Percentiles rank a stretch among this genome's conserved stretches.
Evolutionary conservation across 495 filamentous ascomycete species (phyloP).

Genomic region (Alectoria sarmentosa): DNA sequence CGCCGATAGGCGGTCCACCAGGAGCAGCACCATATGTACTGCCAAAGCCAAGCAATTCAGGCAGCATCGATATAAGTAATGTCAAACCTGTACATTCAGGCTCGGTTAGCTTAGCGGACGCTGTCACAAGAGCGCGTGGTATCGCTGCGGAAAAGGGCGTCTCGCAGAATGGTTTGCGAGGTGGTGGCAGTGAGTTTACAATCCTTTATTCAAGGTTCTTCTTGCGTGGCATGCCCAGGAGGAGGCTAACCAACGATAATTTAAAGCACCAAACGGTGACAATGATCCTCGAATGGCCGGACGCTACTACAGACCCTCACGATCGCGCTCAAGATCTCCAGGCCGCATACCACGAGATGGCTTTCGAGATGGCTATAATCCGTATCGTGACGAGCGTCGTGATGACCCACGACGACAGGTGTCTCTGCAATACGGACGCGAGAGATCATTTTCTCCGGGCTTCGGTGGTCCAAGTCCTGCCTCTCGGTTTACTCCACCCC

Average conservation of each 20-base stretch:
- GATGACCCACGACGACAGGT: conserved; percentile 46
- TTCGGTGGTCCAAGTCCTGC: conserved; percentile 39
- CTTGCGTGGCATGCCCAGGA: background rate
- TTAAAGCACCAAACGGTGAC: conserved; percentile 28
- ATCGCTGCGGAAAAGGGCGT: conserved; percentile 66
- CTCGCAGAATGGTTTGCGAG: conserved; percentile 31
- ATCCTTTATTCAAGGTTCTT: background rate
- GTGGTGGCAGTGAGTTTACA: conserved; percentile 30
- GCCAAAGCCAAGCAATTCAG: conserved; percentile 61
- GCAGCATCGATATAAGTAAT: conserved; percentile 63
- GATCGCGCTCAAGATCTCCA: conserved; percentile 65
- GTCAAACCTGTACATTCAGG: conserved; percentile 69
- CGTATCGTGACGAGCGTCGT: conserved; percentile 71
- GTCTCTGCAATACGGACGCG: conserved; percentile 50
- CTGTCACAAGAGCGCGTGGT: conserved; percentile 64
- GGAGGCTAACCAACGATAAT: conserved; percentile 11
- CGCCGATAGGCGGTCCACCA: conserved; percentile 33
- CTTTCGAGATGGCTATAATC: conserved; percentile 65
- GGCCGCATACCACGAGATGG: conserved; percentile 40
- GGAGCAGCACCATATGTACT: conserved; percentile 36
- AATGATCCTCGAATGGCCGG: conserved; percentile 35
- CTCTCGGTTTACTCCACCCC: conserved; percentile 40
- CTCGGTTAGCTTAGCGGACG: conserved; percentile 63
- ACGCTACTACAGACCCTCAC: conserved; percentile 50
- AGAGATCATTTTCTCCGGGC: conserved; percentile 56